Percentiles rank a stretch among this genome's conserved stretches.
These are phyloP conservation scores for Huntiella bhutanensis DNA, from an alignment of 2,329 filamentous ascomycete genomes.

Conservation along the genomic window DNA sequence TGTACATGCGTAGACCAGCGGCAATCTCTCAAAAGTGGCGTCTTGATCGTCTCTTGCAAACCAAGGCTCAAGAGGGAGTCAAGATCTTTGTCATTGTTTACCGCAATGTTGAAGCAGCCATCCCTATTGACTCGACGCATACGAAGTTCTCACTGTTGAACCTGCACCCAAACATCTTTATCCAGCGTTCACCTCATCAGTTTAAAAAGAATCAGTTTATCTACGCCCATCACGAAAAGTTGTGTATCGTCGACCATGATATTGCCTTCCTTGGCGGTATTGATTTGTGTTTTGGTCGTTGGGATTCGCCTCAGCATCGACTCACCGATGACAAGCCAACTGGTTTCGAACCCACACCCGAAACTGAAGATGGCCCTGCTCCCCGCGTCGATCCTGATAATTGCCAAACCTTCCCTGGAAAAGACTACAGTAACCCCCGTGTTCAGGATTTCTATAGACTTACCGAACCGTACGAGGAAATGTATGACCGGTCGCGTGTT, in stretches of 20 bases:
- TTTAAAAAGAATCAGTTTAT: constrained; percentile 99
- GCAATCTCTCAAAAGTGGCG: constrained; percentile 98
- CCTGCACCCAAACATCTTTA: constrained; percentile 87
- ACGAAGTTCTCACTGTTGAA: constrained; percentile 93
- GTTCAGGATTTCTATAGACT: constrained; percentile 90
- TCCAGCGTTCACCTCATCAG: constrained; percentile 90
- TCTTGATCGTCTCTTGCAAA: constrained; percentile 77
- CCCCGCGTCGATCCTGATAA: constrained; percentile 73
- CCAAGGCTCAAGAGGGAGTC: constrained; percentile 83
- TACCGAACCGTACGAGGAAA: constrained; percentile 90
- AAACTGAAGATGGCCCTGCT: constrained; percentile 23
- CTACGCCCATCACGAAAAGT: constrained; percentile 96
- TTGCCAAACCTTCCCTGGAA: constrained; percentile 90
- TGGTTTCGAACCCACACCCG: constrained; percentile 57
- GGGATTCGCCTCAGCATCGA: constrained; percentile 88
- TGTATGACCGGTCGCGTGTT: constrained; percentile 82
- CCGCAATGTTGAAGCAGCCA: constrained; percentile 88
- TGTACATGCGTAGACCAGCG: constrained; percentile 85
- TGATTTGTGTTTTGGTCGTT: constrained; percentile 89
- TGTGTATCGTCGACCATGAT: constrained; percentile 92
- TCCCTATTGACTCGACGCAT: constrained; percentile 95
- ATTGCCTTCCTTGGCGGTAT: constrained; percentile 91
- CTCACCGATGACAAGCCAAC: constrained; percentile 87
- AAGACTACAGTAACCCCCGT: constrained; percentile 93
- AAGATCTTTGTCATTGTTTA: constrained; percentile 98